Evolutionary conservation across 371 early-diverging fungal species (phyloP), one percentile per base, ranked within the genome.

Genomic region (Entomophthora muscae): DNA sequence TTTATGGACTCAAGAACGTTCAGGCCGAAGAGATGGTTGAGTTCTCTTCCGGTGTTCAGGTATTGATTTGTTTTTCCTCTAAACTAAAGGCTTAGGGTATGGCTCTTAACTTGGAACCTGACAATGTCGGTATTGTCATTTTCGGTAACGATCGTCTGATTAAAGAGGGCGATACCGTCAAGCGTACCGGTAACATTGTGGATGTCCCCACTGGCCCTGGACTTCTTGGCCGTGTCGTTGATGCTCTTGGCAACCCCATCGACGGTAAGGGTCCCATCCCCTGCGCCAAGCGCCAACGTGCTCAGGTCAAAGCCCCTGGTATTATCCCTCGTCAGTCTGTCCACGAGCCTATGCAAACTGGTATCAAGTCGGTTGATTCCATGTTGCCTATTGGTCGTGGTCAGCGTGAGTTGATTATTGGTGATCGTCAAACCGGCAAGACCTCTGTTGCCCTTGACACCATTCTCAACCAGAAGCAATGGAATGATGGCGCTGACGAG

Each of bases 1-100:
- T 96, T 68, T 94, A 93, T 66, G 96, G 96, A 66, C 81, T 96
- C 75, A 90, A 89, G 83, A 96, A 96, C 78, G 83, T 84, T 72
- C 94, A 96, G 81, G 95, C 96, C 73, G 96, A 96, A 79, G 96
- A 96, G 82, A 94, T 96, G 94, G 95, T 95, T 73, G 95, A 96
- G 72, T 96, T 96, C 84, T 90, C 92, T 71, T 86, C 87, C 73
- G 96, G 96, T 74, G 79, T 96, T 66, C 91, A 89, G 87, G 90
- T 85, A 51, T 12, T 24, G 1, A 53, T 51, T 33, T 12, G 52
- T 17, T 30, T 52, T 32, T 56, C n/a, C 27, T 31, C 10, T 21
- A 10, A 22, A 30, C 31, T 54, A 24, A 12, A 26, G 13, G 24
- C 1, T 30, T 57, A 91, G 91, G 95, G 95, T 72, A 91, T 91